Base-by-base conservation (phyloP, 495 filamentous ascomycete genomes). In the Xylaria scruposa region DNA sequence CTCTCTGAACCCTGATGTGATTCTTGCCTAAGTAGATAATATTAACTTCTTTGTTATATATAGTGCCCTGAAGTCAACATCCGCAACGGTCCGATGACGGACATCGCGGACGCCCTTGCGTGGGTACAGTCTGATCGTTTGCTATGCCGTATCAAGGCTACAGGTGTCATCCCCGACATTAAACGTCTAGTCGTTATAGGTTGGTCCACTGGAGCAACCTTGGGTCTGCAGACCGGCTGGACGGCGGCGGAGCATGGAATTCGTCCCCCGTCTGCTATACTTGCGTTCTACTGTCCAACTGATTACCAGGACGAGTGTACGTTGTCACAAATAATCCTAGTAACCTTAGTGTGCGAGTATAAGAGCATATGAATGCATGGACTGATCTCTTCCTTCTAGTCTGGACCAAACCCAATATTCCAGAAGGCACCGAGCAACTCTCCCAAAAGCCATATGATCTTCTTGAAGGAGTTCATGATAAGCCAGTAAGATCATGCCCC, bases 141-240 rank as follows among this genome's bases (percentile, higher is more conserved):
- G 87, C 0, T 4, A 2, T 26, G 13, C 8, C 0, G 9, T 84
- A 0, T 73, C 81, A 1, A 36, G 69, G 13, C 66, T 74, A 0
- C 56, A 70, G 0, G 80, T 21, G 61, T 88, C 8, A 42, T 54
- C 0, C 56, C 84, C 0, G 83, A 88, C 70, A 72, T 72, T 0
- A 54, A 77, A 7, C 76, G 72, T 47, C 78, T 90, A 3, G 83
- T 85, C 1, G 83, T 77, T 0, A 74, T 91, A 0, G 88, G 89
- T 0, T 91, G 88, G 88, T 90, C 87, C 0, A 81, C 83, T 0
- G 88, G 88, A 7, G 89, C 87, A 1, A 78, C 80, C 13, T 78
- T 91, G 0, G 87, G 87, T 17, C 81, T 90, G 80, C 77, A 83
- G 1, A 66, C 85, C 0, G 84, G 68, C 0, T 89, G 75, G 75